Evolutionary conservation across 1,284 basidiomycete genomes (phyloP).

Genomic region (Cryptococcus sp.): DNA sequence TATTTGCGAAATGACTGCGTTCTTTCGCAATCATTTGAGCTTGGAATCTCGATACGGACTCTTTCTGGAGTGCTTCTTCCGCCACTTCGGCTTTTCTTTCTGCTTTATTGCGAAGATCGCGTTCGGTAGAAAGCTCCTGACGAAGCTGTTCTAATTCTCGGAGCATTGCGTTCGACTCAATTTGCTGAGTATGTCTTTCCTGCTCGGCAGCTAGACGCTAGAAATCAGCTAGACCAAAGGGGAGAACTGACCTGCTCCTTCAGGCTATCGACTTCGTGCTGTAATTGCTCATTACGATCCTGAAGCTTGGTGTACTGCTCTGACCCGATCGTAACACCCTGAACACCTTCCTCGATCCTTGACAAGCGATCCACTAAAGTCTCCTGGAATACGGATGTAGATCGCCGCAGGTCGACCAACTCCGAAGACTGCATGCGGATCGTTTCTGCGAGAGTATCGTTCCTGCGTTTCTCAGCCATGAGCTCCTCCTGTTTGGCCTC

Average conservation of each 20-base stretch:
- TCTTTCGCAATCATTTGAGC: conserved; percentile 9
- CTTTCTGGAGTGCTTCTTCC: neutral
- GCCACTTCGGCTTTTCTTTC: neutral
- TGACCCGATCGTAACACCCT: neutral
- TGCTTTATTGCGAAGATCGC: neutral
- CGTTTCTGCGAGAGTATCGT: no score
- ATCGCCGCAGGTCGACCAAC: no score
- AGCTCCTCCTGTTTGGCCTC: no score
- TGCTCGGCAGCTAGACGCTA: neutral
- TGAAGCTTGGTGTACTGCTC: neutral
- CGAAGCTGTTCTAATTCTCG: neutral
- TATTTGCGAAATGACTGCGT: conserved; percentile 4
- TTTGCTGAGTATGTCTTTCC: neutral
- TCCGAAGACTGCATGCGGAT: no score
- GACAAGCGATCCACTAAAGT: neutral
- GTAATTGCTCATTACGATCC: neutral
- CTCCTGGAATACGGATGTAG: no score
- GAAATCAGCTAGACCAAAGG: neutral
- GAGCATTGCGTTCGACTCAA: neutral
- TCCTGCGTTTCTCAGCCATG: neutral
- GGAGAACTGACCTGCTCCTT: neutral
- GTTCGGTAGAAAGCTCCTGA: neutral
- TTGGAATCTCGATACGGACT: no score
- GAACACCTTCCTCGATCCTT: neutral
- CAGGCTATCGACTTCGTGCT: neutral